phyloP scores from a whole-genome alignment of 1,284 basidiomycete genomes.

The Amylostereum chailletii region DNA sequence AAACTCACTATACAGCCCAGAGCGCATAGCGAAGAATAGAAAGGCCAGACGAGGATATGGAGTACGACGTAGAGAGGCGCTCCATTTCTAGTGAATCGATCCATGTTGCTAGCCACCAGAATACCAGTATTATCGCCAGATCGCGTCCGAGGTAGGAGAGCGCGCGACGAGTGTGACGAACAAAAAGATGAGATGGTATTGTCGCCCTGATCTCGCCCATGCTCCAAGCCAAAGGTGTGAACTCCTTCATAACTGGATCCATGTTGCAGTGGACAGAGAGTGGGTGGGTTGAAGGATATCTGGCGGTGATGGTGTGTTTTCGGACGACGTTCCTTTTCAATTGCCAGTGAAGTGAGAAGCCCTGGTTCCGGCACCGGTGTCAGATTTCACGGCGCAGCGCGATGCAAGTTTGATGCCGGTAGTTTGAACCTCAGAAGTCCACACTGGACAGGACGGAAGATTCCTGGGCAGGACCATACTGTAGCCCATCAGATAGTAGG shows the following conservation, averaged over 20 bases:
- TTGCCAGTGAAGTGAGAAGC: too few species aligned
- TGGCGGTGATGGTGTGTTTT: too few species aligned
- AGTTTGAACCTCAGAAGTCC: too few species aligned
- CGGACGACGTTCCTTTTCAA: too few species aligned
- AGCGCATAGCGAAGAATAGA: constrained; percentile 30
- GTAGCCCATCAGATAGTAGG: too few species aligned
- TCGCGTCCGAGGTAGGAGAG: constrained; percentile 25
- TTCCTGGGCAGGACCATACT: too few species aligned
- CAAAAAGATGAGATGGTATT: constrained; percentile 41
- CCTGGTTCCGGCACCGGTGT: too few species aligned
- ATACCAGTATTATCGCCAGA: neutral
- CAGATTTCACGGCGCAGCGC: too few species aligned
- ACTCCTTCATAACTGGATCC: neutral
- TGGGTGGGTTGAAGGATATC: neutral
- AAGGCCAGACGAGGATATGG: constrained; percentile 26
- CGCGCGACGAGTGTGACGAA: constrained; percentile 28
- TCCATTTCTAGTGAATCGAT: neutral
- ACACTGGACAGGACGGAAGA: too few species aligned
- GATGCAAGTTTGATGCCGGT: too few species aligned
- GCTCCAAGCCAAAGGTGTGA: neutral
- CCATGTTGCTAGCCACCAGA: neutral
- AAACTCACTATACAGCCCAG: constrained; percentile 28
- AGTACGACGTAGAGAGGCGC: constrained; percentile 13
- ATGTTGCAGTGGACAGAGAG: neutral
- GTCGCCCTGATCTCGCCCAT: constrained; percentile 37